Base-by-base conservation (phyloP, 176 grass and related monocot genomes). In the Aegilops longissima region DNA sequence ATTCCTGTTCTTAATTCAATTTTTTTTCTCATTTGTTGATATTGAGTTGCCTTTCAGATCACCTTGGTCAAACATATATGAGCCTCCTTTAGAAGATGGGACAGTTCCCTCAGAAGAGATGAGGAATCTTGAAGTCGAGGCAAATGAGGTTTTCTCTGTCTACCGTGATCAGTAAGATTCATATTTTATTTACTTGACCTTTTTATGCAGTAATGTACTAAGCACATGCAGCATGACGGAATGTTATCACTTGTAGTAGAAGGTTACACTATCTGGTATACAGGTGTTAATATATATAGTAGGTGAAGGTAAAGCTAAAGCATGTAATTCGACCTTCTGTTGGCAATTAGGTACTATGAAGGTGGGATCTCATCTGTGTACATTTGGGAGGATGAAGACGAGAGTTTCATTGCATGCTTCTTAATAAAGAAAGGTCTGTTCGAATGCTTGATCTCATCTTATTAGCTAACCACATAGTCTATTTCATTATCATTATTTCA, bases 361-460 rank as follows among this genome's bases (percentile, higher is more conserved):
- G 97, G 97, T 83, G 94, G 94, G 36, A 92, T 99, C 58, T 94
- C 97, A 74, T 99, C 94, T 58, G 97, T 99, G 73, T 99, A 99
- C 80, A 83, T 99, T 47, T 99, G 94, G 94, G 94, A 99, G 70
- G 87, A 93, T 87, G 94, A 99, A 73, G 88, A 91, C 7, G 70
- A 94, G 77, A 86, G 94, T 63, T 94, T 99, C 75, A 92, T 97
- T 24, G 92, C 92, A 27, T 99, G 97, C 86, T 99, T 99, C 90
- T 93, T 99, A 82, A 94, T 94, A 88, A 99, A 99, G 90, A 99
- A 99, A 94, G 92, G 97, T 97, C 35, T 66, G 39, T 54, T 78
- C 1, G 16, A 72, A 35, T 77, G 52, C 31, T 67, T 3, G 2
- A 59, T 82, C 18, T 47, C 64, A 78, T 73, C 24, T 88, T 69